Conservation (phyloP, 495 filamentous ascomycete species). For the Penicillium canescens region DNA sequence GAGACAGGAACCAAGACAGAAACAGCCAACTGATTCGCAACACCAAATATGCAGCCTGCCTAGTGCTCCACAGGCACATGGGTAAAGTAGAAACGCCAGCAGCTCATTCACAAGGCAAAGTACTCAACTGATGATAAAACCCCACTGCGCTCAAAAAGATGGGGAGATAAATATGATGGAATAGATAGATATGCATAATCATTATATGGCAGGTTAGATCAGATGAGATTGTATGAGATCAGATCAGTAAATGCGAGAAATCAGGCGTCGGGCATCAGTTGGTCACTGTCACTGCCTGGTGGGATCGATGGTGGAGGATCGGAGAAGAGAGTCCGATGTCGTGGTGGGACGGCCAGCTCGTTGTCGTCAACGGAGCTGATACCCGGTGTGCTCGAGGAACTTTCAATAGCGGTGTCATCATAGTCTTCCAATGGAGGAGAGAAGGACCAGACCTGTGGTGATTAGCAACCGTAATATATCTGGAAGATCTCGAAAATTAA, state of each 20-base stretch:
- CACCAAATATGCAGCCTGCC: conserved; percentile 23
- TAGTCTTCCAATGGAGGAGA: conserved; percentile 72
- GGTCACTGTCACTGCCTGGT: conserved; percentile 32
- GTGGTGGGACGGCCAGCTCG: conserved; percentile 11
- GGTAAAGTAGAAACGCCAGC: conserved; percentile 3
- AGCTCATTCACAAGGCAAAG: conserved; percentile 15
- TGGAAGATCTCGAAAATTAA: background rate
- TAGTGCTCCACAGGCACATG: conserved; percentile 14
- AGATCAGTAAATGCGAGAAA: conserved; percentile 8
- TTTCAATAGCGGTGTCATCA: conserved; percentile 34
- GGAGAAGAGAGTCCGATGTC: conserved; percentile 29
- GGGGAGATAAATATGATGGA: conserved; percentile 18
- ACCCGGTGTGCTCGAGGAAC: conserved; percentile 40
- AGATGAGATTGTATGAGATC: conserved; percentile 2
- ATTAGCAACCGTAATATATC: conserved; percentile 8
- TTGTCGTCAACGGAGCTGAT: conserved; percentile 22
- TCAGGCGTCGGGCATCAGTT: conserved; percentile 44
- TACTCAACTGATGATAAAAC: conserved; percentile 4
- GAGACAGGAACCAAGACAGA: background rate
- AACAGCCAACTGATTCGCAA: conserved; percentile 14
- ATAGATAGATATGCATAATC: conserved; percentile 26
- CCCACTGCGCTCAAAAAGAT: conserved; percentile 17
- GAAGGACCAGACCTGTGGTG: conserved; percentile 80
- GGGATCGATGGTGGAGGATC: conserved; percentile 35
- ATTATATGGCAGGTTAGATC: conserved; percentile 21